Evolutionary conservation across 306 rosid genomes (phyloP), one percentile per base, ranked within the genome.

Genomic region (Astragalus membranaceus): DNA sequence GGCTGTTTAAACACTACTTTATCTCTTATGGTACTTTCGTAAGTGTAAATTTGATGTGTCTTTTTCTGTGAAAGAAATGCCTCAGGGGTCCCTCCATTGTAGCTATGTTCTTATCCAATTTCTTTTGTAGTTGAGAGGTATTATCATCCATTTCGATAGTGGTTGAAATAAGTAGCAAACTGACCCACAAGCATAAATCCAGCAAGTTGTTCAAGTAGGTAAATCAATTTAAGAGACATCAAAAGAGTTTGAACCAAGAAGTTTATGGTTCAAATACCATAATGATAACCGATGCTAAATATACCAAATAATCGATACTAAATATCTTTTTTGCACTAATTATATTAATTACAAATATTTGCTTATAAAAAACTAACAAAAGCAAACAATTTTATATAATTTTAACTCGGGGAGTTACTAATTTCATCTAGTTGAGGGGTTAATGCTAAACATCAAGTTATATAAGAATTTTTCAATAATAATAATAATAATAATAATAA

Each of bases 81-180:
- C 13, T 4, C 17, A 42, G 42, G 70, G 72, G 76, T 51, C 59
- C 76, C 59, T 53, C 66, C 52, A 16, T 20, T 63, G 23, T 1
- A 49, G 7, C 29, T 29, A 8, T 43, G 55, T 72, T 72, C 62
- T 65, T 78, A 17, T 66, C 76, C 36, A 54, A 70, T 46, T 16
- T 26, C 4, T 35, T 46, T 47, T 39, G 72, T 59, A 12, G 66
- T 32, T 69, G 65, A 46, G 73, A 17, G 48, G 76, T 44, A 75
- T 60, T 44, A 75, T 60, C 43, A 17, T 52, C 26, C 56, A 69
- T 12, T 70, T 52, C 23, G 35, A 44, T 37, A 64, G 8, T 10
- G 67, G 52, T 47, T 56, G 42, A 26, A 23, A 54, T 53, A 71
- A 51, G 41, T 16, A 42, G 23, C 70, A 23, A 29, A 29, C 5